Base-by-base conservation (phyloP, 306 rosid genomes). In the Pachyrhizus erosus region DNA sequence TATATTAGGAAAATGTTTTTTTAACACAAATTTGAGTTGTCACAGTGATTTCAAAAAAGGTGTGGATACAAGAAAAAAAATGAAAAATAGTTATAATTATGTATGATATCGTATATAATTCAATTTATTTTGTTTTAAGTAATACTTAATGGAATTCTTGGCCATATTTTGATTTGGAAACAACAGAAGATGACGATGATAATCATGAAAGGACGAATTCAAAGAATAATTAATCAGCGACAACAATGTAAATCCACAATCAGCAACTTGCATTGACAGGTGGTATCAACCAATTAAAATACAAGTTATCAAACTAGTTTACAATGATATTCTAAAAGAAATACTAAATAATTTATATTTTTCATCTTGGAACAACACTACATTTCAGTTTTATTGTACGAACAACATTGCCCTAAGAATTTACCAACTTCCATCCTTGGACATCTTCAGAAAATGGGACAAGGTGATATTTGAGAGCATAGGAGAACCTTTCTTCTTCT, bases 371-470 rank as follows among this genome's bases (percentile, higher is more conserved):
- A 23, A 40, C 33, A 20, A 37, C 45, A 67, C 55, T 33, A 70
- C 7, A 33, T 37, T 69, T 42, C 77, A 2, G 68, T 33, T 79
- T 88, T 81, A 83, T 84, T 84, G 48, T 70, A 79, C 42, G 76
- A 27, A 42, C 73, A 37, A 76, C 82, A 60, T 58, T 29, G 65
- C 78, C 74, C 37, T 21, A 73, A 76, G 78, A 70, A 83, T 77
- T 86, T 84, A 96, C 98, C 98, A 96, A 70, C 75, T 77, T 73
- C 98, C 98, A 89, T 89, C 93, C 90, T 89, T 96, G 76, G 96
- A 83, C 98, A 92, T 88, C 81, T 91, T 96, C 82, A 96, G 89
- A 79, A 87, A 93, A 80, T 91, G 91, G 82, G 92, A 62, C n/a
- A 93, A 80, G 9, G 91, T 88, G 83, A 91, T 89, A 5, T 77